Evolutionary conservation across 306 rosid species (phyloP).

Genomic region (Gastrolobium villosum): DNA sequence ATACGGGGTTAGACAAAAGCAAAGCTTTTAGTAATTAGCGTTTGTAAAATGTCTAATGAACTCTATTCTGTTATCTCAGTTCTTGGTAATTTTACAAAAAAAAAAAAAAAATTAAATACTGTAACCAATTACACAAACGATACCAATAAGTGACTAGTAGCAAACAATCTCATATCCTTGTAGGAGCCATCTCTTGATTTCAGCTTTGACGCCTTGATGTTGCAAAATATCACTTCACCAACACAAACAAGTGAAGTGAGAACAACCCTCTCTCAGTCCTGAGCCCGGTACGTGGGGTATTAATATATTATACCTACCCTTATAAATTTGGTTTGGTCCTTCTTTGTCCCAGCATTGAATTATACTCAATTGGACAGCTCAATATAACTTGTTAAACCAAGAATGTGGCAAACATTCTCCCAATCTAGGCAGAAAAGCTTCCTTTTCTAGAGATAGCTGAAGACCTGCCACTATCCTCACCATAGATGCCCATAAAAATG

Average conservation of each 20-base stretch:
- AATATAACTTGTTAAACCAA: conserved; percentile 59
- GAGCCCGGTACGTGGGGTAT: neutral
- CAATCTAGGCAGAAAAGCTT: conserved; percentile 63
- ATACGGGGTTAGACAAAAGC: neutral
- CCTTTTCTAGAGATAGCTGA: conserved; percentile 72
- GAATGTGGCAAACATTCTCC: conserved; percentile 57
- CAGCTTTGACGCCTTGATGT: neutral
- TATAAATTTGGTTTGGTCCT: neutral
- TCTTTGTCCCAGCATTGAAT: neutral
- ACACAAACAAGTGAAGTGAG: neutral
- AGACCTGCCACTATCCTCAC: conserved; percentile 60
- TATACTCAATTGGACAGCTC: conserved; percentile 14
- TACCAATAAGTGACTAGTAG: neutral
- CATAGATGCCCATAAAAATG: conserved; percentile 60
- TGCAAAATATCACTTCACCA: conserved; percentile 23
- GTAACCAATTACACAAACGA: neutral
- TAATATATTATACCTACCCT: neutral
- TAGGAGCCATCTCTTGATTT: neutral
- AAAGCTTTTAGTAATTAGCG: neutral
- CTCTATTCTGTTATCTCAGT: neutral
- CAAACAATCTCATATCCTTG: neutral
- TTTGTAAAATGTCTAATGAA: conserved; percentile 13
- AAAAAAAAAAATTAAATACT: neutral
- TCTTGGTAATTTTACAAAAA: neutral
- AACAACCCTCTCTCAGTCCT: neutral